phyloP scores from a whole-genome alignment of 129 eudicot genomes.

The Sambucus nigra region DNA sequence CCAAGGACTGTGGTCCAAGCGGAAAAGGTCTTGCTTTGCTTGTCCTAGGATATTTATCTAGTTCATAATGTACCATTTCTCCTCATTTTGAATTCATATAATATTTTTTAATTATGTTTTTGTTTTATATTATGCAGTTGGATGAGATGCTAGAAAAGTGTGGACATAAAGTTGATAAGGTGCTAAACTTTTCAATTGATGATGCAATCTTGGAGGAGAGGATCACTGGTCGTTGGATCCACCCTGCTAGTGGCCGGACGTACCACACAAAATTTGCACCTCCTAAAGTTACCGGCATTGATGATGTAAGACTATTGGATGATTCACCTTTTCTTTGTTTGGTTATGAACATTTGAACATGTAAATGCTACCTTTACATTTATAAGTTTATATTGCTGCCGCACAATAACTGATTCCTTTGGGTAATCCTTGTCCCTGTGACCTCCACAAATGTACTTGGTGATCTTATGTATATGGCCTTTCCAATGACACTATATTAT shows the following conservation, averaged over 20 bases:
- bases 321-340: slow-evolving; percentile 7
- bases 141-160: slow-evolving; percentile 83
- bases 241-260: slow-evolving; percentile 84
- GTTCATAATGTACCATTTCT: neutral
- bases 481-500: neutral
- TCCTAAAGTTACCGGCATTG: slow-evolving; percentile 69
- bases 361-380: neutral
- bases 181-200: slow-evolving; percentile 93
- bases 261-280: slow-evolving; percentile 92
- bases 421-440: neutral
- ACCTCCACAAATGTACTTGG: neutral
- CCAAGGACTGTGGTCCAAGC: slow-evolving; percentile 92
- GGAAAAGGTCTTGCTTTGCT: slow-evolving; percentile 40
- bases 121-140: slow-evolving; percentile 39
- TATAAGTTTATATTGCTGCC: no score
- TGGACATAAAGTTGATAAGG: slow-evolving; percentile 74
- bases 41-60: neutral
- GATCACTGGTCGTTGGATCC: slow-evolving; percentile 94
- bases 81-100: neutral
- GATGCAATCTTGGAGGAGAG: slow-evolving; percentile 89
- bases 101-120: slow-evolving; percentile 1
- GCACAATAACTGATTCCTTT: neutral
- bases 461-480: neutral
- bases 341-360: neutral
- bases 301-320: slow-evolving; percentile 52